Evolutionary conservation across 1,284 basidiomycete species (phyloP), one percentile per base, ranked within the genome.

Genomic region (Ceratobasidium sp.): DNA sequence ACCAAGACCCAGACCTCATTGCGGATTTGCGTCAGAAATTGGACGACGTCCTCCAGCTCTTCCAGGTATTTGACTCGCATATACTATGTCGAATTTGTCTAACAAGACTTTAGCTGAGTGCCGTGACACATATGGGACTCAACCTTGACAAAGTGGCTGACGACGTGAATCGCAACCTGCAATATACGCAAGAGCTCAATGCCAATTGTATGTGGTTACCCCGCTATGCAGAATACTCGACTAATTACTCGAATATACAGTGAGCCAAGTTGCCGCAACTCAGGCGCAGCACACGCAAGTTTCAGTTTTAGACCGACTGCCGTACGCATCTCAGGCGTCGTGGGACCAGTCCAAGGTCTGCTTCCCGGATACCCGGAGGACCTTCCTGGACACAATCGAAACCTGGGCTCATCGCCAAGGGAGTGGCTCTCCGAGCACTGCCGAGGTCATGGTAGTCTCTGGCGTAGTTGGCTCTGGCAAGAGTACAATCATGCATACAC

Each of bases 401-500:
- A 50, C 48, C 48, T 50, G 48, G 48, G 14, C 48, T 16, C 14
- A 50, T n/a, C 48, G 48, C 20, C 48, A 50, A n/a, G 48, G 20
- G 4, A 16, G 48, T 14, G 14, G 30, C 57, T 35, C 18, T 16
- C 18, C 57, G 30, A 50, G 66, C 27, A 23, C 41, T 33, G 48
- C 46, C 2, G 12, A 68, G 6, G 30, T 68, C 44, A 27, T 68
- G 46, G n/a, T 52, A 48, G 41, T 68, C 27, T 48, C 66, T 52
- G 66, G 66, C 1, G 66, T 68, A 7, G 66, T 41, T 27, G 81
- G 81, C 14, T 73, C 66, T 30, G 82, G 81, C 14, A 82, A 82
- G 71, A 80, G 77, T 44, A 76, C 81, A 7, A 77, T 83, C 41
- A 80, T 81, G 14, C 81, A 82, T 62, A 78, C 80, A n/a, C 59